Base-by-base conservation (phyloP, 495 filamentous ascomycete species). In the Letharia lupina region DNA sequence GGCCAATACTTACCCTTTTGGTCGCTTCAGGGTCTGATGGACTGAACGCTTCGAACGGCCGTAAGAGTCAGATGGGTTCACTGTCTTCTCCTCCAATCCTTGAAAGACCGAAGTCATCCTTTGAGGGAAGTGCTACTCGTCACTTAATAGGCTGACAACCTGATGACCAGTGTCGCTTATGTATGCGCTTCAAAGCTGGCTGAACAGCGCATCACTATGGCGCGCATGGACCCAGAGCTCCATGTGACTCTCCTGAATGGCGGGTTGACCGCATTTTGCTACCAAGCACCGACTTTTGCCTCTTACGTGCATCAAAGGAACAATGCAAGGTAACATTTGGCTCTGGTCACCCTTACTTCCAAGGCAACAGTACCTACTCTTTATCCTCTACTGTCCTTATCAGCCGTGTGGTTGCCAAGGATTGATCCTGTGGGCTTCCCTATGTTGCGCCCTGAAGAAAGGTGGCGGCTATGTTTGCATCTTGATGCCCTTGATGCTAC, bases 151-250 rank as follows among this genome's bases (percentile, higher is more conserved):
- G 63, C 35, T 65, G 63, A 60, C 20, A 59, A 13, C 63, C 41
- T 60, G 37, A 60, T 60, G 56, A 65, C 63, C 63, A 28, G 31
- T 60, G 56, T 65, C 63, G 63, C 63, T 65, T 65, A 60, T 65
- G 58, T 33, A 35, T 57, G 54, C 54, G 54, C 54, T 57, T 57
- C 31, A 57, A 57, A 59, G 54, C 42, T 65, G 63, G 41, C n/a
- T 23, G 63, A 50, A 60, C 63, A 65, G 37, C 54, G 52, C 54
- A 65, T 60, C 40, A 58, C 37, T 57, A 45, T 65, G 63, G 63
- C 54, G 56, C 63, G 63, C 63, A 60, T 65, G 57, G 42, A 65
- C 54, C 58, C 44, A 59, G 52, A 58, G 44, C 56, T 65, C 56
- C 63, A 65, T 65, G 63, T 59, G 50, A 63, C 47, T 52, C n/a